A percentile compares a stretch with the other conserved stretches of the same genome.
These are phyloP conservation scores for Aspergillaceae sp. DNA, from an alignment of 2,329 filamentous ascomycete species.

Conservation along the genomic window DNA sequence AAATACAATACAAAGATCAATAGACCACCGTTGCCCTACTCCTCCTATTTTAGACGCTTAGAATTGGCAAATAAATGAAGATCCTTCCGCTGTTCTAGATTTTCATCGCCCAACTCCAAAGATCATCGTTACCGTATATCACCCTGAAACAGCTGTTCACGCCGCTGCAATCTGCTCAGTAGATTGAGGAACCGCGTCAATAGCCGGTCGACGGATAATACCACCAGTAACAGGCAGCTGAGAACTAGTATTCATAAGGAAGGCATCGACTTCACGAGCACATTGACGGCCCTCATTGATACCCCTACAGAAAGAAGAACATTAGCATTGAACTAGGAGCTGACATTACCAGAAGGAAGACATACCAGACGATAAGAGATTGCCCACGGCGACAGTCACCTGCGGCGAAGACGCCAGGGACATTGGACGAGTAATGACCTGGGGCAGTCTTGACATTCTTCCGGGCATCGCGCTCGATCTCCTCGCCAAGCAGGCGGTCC, in stretches of 20 bases:
- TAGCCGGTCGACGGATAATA: slow-evolving; percentile 71
- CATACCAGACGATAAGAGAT: slow-evolving; percentile 90
- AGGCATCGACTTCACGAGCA: slow-evolving; percentile 84
- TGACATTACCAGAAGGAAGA: slow-evolving; percentile 11
- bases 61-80: too few species aligned
- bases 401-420: slow-evolving; percentile 83
- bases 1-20: too few species aligned
- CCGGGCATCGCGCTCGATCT: slow-evolving; percentile 80
- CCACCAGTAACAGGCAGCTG: slow-evolving; percentile 83
- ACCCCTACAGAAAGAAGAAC: slow-evolving; percentile 47
- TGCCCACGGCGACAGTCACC: slow-evolving; percentile 93
- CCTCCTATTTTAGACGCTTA: background rate
- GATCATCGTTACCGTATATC: slow-evolving; percentile 11
- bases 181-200: slow-evolving; percentile 32
- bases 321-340: too few species aligned
- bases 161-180: slow-evolving; percentile 22
- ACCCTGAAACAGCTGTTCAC: slow-evolving; percentile 9
- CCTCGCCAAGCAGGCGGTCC: slow-evolving; percentile 74
- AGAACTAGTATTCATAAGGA: slow-evolving; percentile 66
- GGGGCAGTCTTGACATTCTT: slow-evolving; percentile 94
- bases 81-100: background rate
- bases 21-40: background rate
- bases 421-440: slow-evolving; percentile 80
- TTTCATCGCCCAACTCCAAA: slow-evolving; percentile 4
- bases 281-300: slow-evolving; percentile 95